These are phyloP conservation scores for Venturia carpophila DNA, from an alignment of 2,329 filamentous ascomycete species.

Conservation along the genomic window DNA sequence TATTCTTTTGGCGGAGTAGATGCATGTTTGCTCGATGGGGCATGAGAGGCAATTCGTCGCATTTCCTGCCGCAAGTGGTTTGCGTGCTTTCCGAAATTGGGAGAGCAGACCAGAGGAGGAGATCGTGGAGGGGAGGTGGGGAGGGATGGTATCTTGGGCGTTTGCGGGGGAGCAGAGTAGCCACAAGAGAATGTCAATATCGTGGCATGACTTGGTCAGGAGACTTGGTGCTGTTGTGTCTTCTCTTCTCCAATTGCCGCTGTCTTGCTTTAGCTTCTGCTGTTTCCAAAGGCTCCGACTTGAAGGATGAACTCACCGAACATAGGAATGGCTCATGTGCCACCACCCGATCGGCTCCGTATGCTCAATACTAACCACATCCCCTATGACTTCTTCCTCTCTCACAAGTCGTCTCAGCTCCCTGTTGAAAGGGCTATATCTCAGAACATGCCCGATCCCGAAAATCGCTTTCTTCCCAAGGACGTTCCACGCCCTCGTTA, in stretches of 20 bases:
- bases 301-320: conserved; percentile 43
- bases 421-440: conserved; percentile 90
- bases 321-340: conserved; percentile 89
- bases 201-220: conserved; percentile 92
- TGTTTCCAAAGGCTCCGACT: not conserved
- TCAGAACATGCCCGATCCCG: conserved; percentile 85
- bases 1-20: conserved; percentile 77
- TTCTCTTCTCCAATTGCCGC: conserved; percentile 87
- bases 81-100: conserved; percentile 67
- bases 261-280: conserved; percentile 22
- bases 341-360: conserved; percentile 94
- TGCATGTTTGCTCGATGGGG: conserved; percentile 63
- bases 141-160: conserved; percentile 33
- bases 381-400: conserved; percentile 68
- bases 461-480: conserved; percentile 49
- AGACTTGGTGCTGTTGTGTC: conserved; percentile 70
- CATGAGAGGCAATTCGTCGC: conserved; percentile 87
- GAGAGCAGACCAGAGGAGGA: conserved; percentile 68
- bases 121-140: conserved; percentile 70
- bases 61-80: conserved; percentile 63
- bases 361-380: conserved; percentile 79
- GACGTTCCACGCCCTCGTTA: conserved; percentile 29
- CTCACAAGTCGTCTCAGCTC: conserved; percentile 71
- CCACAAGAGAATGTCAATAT: conserved; percentile 91
- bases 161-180: conserved; percentile 66